Percentiles rank a stretch among this genome's conserved stretches.
phyloP scores from a whole-genome alignment of 768 basidiomycete species.

The Russula vinacea region DNA sequence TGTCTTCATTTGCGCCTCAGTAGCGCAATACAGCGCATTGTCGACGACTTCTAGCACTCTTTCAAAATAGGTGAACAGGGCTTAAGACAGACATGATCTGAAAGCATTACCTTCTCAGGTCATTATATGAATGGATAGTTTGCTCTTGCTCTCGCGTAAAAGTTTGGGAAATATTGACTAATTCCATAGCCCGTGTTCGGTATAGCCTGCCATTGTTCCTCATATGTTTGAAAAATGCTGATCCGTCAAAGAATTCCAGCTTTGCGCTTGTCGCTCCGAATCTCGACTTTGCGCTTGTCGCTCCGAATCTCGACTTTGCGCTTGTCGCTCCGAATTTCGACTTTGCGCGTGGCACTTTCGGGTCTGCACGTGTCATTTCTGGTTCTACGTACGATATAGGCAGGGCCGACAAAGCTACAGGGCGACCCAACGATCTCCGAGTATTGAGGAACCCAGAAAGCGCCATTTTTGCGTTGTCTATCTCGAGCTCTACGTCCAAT shows the following conservation, averaged over 20 bases:
- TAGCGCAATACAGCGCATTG: neutral
- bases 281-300: too few relatives aligned
- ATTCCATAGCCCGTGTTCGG: conserved; percentile 9
- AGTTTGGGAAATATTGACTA: neutral
- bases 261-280: too few relatives aligned
- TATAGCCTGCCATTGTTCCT: conserved; percentile 9
- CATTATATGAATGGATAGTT: neutral
- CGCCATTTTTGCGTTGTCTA: too few relatives aligned
- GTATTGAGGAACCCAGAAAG: too few relatives aligned
- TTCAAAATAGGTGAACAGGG: neutral
- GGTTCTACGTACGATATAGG: too few relatives aligned
- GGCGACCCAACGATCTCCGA: too few relatives aligned
- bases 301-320: too few relatives aligned
- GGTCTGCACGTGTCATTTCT: too few relatives aligned
- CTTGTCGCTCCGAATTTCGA: too few relatives aligned
- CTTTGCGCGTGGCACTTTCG: too few relatives aligned
- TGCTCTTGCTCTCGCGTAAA: neutral
- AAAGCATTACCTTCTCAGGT: conserved; percentile 8
- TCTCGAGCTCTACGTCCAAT: too few relatives aligned
- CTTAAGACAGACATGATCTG: neutral
- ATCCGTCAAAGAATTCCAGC: neutral
- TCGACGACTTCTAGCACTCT: neutral
- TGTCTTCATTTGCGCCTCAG: neutral
- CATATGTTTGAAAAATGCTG: neutral
- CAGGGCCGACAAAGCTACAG: too few relatives aligned